Evolutionary conservation across 148 eudicot species (phyloP), one percentile per base, ranked within the genome.

Genomic region (Suaeda aralocaspica): DNA sequence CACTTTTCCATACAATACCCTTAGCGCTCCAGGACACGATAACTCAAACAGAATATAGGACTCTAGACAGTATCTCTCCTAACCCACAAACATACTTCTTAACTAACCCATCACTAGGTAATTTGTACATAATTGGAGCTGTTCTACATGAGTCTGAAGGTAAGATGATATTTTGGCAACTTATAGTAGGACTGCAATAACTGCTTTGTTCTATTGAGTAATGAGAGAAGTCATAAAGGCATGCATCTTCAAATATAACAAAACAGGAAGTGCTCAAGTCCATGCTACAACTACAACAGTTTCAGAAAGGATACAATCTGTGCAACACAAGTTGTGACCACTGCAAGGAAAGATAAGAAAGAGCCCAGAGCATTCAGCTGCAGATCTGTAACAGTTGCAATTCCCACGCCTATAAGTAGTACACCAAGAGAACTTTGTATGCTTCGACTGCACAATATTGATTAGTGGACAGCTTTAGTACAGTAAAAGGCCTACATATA

Each of bases 221-320:
- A 0, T 22, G 2, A 4, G 26, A n/a, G 31, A 59, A 22, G 45
- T n/a, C 46, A 60, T 26, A 71, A 5, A 41, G 14, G 73, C 44
- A 59, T 39, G 63, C 61, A 51, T 22, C 55, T 21, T 12, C 19
- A 42, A 3, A 57, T 19, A 59, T 18, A 13, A 64, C 53, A 58
- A 9, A 45, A 65, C 30, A 2, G 22, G 21, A 59, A 65, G 12
- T 3, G 66, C 7, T n/a, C n/a, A n/a, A n/a, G n/a, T n/a, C n/a
- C n/a, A n/a, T 24, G 30, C 50, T 46, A 46, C 16, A 46, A 39
- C 55, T 34, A 51, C 50, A n/a, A 63, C 13, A 63, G 63, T 56
- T 24, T 51, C 26, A 45, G 72, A 70, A 72, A 81, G 84, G 81
- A 81, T 81, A 81, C 84, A 68, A 81, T 81, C 77, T 81, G 84